Evolutionary conservation across 345 rosid species (phyloP).

Genomic region (Laguncularia racemosa): DNA sequence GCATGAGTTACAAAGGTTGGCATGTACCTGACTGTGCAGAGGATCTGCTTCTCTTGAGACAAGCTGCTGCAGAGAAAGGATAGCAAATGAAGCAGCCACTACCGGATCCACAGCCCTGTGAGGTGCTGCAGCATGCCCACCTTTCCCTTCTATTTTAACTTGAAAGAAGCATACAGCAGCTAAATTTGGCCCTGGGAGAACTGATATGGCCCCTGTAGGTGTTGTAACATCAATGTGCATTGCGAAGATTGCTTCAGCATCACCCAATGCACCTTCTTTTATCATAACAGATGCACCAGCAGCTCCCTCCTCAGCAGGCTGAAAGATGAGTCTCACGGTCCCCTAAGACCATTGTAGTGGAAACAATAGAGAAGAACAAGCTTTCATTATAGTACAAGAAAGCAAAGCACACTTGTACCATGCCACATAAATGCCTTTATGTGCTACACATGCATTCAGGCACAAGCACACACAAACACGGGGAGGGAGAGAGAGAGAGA

Average conservation of each 20-base stretch:
- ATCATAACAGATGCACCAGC: slow-evolving; percentile 86
- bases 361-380: too few relatives aligned
- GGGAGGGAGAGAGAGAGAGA: too few relatives aligned
- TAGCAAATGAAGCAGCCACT: slow-evolving; percentile 55
- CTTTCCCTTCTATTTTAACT: slow-evolving; percentile 51
- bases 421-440: too few relatives aligned
- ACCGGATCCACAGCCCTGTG: slow-evolving; percentile 54
- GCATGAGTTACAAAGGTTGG: background rate
- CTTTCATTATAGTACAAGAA: too few relatives aligned
- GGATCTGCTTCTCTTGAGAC: slow-evolving; percentile 83
- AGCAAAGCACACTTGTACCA: too few relatives aligned
- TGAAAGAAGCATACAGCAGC: slow-evolving; percentile 51
- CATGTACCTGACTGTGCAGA: slow-evolving; percentile 43
- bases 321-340: slow-evolving; percentile 79
- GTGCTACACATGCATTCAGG: too few relatives aligned
- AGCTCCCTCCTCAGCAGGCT: slow-evolving; percentile 92
- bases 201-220: slow-evolving; percentile 51
- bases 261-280: slow-evolving; percentile 77
- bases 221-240: slow-evolving; percentile 38
- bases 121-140: slow-evolving; percentile 54
- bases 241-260: slow-evolving; percentile 83
- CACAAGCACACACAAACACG: too few relatives aligned
- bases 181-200: slow-evolving; percentile 49
- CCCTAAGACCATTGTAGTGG: slow-evolving; percentile 39
- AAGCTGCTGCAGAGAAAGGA: slow-evolving; percentile 74